Conservation (phyloP, 2,329 filamentous ascomycete species). For the Penicillium verrucosum region DNA sequence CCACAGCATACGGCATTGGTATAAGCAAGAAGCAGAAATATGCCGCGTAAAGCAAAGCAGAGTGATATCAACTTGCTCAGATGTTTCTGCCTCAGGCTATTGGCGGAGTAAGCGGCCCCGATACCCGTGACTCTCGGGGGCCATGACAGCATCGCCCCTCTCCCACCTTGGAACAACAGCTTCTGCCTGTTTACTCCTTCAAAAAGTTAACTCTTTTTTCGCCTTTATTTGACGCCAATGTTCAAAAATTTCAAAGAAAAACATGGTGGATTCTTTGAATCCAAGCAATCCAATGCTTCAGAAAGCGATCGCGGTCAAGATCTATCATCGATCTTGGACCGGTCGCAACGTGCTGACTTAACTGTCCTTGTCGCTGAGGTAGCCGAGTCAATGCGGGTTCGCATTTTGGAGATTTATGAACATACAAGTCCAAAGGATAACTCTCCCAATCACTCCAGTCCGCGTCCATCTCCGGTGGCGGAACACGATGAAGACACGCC, state of each 20-base stretch:
- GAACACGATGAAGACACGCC: conserved; percentile 12
- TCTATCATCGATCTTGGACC: conserved; percentile 42
- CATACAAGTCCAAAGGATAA: conserved; percentile 11
- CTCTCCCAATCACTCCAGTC: not conserved
- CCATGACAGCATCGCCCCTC: conserved; percentile 11
- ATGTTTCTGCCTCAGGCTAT: conserved; percentile 3
- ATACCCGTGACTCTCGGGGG: not conserved
- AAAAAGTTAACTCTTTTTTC: not conserved
- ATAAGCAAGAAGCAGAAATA: not conserved
- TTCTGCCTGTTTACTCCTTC: not conserved
- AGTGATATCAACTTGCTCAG: not conserved
- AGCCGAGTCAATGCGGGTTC: conserved; percentile 41
- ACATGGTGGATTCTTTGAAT: conserved; percentile 29
- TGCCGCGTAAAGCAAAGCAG: not conserved
- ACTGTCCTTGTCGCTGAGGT: conserved; percentile 42
- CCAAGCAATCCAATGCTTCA: conserved; percentile 23
- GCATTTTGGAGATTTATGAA: conserved; percentile 40
- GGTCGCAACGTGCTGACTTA: conserved; percentile 42
- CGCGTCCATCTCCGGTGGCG: not conserved
- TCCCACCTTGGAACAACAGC: not conserved
- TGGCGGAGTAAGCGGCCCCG: conserved; percentile 3
- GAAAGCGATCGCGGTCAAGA: conserved; percentile 35
- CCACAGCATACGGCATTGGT: not conserved
- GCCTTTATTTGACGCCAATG: conserved; percentile 17
- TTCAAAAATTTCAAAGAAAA: conserved; percentile 36